Percentiles rank a stretch among this genome's conserved stretches.
Conservation (phyloP, 495 filamentous ascomycete species). For the Sphaerosporella brunnea region DNA sequence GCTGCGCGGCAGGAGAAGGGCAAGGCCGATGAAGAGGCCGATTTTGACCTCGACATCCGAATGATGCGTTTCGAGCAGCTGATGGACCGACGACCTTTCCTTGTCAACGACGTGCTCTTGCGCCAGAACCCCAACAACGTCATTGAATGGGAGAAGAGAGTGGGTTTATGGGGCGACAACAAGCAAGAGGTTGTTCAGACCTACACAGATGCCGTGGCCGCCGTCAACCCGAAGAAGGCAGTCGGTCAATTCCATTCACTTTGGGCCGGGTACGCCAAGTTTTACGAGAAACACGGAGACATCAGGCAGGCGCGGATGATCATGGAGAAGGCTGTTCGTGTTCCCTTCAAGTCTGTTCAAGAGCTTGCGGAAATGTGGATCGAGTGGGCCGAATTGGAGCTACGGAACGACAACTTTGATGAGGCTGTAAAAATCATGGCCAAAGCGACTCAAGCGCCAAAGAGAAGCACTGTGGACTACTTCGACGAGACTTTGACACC, state of each 20-base stretch:
- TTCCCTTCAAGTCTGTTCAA: constrained; percentile 84
- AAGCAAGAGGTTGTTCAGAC: constrained; percentile 80
- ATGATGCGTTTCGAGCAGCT: constrained; percentile 97
- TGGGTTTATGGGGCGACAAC: constrained; percentile 89
- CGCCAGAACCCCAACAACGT: constrained; percentile 96
- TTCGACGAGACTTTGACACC: constrained; percentile 90
- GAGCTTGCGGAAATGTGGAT: constrained; percentile 98
- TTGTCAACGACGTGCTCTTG: constrained; percentile 89
- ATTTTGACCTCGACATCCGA: constrained; percentile 89
- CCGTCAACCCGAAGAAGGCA: constrained; percentile 87
- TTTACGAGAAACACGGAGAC: constrained; percentile 84
- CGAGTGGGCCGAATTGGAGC: constrained; percentile 95
- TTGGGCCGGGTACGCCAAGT: constrained; percentile 95
- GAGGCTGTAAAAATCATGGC: constrained; percentile 88
- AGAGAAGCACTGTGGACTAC: constrained; percentile 88
- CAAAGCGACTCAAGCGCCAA: constrained; percentile 87
- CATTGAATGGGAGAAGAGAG: constrained; percentile 90
- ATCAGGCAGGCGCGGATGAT: constrained; percentile 72
- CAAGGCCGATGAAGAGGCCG: constrained; percentile 63
- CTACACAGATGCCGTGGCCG: constrained; percentile 83
- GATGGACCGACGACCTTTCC: constrained; percentile 92
- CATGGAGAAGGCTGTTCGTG: constrained; percentile 94
- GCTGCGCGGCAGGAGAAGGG: constrained; percentile 67
- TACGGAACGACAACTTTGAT: constrained; percentile 90
- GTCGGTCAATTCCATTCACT: constrained; percentile 85